Base-by-base conservation (phyloP, 129 eudicot species). In the Flaveria linearis region DNA sequence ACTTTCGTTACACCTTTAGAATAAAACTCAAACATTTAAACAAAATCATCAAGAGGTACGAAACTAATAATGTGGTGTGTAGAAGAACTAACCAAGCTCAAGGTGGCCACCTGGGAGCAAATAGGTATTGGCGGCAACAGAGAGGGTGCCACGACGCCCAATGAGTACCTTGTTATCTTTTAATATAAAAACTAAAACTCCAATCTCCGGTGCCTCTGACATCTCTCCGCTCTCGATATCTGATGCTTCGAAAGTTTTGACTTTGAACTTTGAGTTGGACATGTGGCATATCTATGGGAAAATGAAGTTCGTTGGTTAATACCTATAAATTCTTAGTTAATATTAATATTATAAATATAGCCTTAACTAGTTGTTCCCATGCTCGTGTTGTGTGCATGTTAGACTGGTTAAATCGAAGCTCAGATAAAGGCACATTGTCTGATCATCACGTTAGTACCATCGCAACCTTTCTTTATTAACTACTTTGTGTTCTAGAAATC, bases 61-160 rank as follows among this genome's bases (percentile, higher is more conserved):
- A 13, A 7, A 43, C 12, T 43, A 7, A 7, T 10, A 58, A 58
- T 10, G 22, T 28, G 12, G 22, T 30, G 13, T 30, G 39, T 0
- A 0, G 10, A 63, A 28, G 25, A 39, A 76, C 87, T 17, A 61
- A 92, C 98, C 98, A 49, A 85, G 86, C 65, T 92, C 98, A 66
- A 92, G 96, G 84, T 88, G 96, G 75, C 98, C 98, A 25, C 96
- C 96, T 50, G 96, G 96, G 42, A 90, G 90, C 43, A 86, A 86
- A 20, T 82, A 92, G 42, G 86, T 83, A 80, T 82, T 69, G 76
- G 46, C 50, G 64, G 88, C 96, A 18, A 88, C 58, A 74, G 88
- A 51, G 8, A 77, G 30, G 75, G 96, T 49, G 55, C 75, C 90
- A 22, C 96, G 98, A 16, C 92, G 90, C 20, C 98, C 98, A 73